phyloP scores from a whole-genome alignment of 2,329 filamentous ascomycete genomes.

The Alternaria consortialis region DNA sequence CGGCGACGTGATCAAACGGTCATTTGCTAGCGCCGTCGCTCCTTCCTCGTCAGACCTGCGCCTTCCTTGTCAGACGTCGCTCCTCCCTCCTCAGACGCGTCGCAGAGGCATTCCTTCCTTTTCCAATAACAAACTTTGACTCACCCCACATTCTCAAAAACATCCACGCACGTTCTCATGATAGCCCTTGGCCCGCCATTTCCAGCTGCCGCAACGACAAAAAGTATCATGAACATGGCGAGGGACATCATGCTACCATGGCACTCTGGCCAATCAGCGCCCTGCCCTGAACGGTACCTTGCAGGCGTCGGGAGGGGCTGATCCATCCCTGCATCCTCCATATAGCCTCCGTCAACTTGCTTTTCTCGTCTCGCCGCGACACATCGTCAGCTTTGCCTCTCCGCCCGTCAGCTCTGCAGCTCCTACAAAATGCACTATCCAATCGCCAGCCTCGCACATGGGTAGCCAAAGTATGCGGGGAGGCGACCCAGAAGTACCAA shows the following conservation, averaged over 20 bases:
- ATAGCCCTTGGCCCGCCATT: conserved; percentile 15
- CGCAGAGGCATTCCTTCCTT: conserved; percentile 18
- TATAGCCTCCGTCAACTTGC: conserved; percentile 1
- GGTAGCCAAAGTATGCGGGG: conserved; percentile 19
- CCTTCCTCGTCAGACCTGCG: neutral
- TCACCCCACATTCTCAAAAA: conserved; percentile 17
- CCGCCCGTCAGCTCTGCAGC: conserved; percentile 7
- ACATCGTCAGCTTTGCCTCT: conserved; percentile 10
- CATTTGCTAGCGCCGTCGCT: conserved; percentile 15
- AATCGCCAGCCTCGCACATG: conserved; percentile 3
- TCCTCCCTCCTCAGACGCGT: conserved; percentile 14
- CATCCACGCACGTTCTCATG: conserved; percentile 7
- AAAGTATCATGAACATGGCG: conserved; percentile 18
- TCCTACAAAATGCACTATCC: neutral
- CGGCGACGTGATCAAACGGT: conserved; percentile 15
- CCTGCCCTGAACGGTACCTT: conserved; percentile 26
- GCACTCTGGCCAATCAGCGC: conserved; percentile 25
- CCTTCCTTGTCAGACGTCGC: conserved; percentile 10
- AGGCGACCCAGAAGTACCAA: conserved; percentile 18
- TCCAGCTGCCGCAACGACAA: conserved; percentile 25
- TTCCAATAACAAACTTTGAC: conserved; percentile 1
- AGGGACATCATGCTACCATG: conserved; percentile 13
- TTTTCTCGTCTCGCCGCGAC: conserved; percentile 1
- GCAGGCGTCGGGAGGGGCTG: conserved; percentile 24
- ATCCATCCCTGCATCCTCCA: conserved; percentile 11